Conservation (phyloP, 2,329 filamentous ascomycete species). For the Hymenoscyphus salicellus region DNA sequence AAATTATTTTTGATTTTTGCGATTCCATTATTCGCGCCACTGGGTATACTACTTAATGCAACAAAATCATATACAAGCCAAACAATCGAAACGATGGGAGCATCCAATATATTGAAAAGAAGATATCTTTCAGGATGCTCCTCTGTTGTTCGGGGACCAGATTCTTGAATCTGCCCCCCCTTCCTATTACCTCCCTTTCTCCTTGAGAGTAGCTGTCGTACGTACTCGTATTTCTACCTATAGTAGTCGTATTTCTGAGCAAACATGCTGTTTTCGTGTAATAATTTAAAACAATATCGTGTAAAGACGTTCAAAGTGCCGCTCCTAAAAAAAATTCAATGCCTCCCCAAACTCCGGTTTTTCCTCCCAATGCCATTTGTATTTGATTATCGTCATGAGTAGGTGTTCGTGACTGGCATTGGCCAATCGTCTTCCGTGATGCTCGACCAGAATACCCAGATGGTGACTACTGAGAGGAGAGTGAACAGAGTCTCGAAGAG, state of each 20-base stretch:
- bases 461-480: slow-evolving; percentile 71
- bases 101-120: slow-evolving; percentile 22
- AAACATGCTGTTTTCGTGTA: slow-evolving; percentile 18
- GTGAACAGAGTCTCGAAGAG: slow-evolving; percentile 94
- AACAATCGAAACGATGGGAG: slow-evolving; percentile 12
- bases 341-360: slow-evolving; percentile 29
- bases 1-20: slow-evolving; percentile 1
- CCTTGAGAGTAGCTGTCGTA: slow-evolving; percentile 1
- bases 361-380: slow-evolving; percentile 16
- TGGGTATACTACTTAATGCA: slow-evolving; percentile 35
- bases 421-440: slow-evolving; percentile 99
- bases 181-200: background rate
- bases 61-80: slow-evolving; percentile 33
- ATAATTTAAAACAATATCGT: slow-evolving; percentile 32
- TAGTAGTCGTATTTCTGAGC: slow-evolving; percentile 18
- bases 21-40: slow-evolving; percentile 26
- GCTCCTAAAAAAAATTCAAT: slow-evolving; percentile 24
- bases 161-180: background rate
- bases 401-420: slow-evolving; percentile 42
- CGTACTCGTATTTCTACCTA: slow-evolving; percentile 17
- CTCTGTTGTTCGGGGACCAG: background rate
- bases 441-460: slow-evolving; percentile 98
- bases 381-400: slow-evolving; percentile 29
- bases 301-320: slow-evolving; percentile 24
- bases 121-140: slow-evolving; percentile 7